Base-by-base conservation (phyloP, 192 early-diverging fungal species). In the Backusella circina region DNA sequence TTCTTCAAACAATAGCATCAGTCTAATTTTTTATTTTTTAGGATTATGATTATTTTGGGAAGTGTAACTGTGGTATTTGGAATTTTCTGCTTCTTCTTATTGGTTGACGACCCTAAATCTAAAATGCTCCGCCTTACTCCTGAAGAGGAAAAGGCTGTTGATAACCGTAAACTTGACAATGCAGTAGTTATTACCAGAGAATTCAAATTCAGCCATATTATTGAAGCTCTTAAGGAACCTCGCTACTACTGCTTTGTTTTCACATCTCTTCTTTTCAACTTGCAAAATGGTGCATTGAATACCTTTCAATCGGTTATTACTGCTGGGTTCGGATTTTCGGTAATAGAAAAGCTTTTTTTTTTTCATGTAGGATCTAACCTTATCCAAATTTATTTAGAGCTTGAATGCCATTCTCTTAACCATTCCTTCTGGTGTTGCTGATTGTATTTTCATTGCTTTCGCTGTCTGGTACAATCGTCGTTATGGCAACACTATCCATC, bases 21-120 rank as follows among this genome's bases (percentile, higher is more conserved):
- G 5, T 8, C 33, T 65, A 57, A 41, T n/a, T 66, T 10, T 66
- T 61, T 33, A 41, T 4, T 35, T 65, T 65, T 16, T 39, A 74
- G 64, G 64, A 70, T 79, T 47, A 75, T 79, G 78, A 75, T 79
- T 51, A 79, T 79, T 28, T 74, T 79, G 28, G 78, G 78, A 32
- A n/a, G 73, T 23, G 64, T 71, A n/a, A 79, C 78, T n/a, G 50
- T 71, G 12, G 16, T 64, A 1, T 75, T 70, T 72, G 78, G 78
- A 35, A 18, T 75, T 2, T 47, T 79, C 21, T 75, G 67, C 26
- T 75, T 79, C 69, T 79, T 79, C 16, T 75, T 64, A 9, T 57
- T 79, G 32, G 54, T 79, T 1, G 78, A 79, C 47, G 65, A 75
- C 8, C 78, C 78, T 36, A 75, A 39, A 33, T 79, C 78, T 38